These are phyloP conservation scores for Bjerkandera adusta DNA, from an alignment of 1,284 basidiomycete species.

Conservation along the genomic window DNA sequence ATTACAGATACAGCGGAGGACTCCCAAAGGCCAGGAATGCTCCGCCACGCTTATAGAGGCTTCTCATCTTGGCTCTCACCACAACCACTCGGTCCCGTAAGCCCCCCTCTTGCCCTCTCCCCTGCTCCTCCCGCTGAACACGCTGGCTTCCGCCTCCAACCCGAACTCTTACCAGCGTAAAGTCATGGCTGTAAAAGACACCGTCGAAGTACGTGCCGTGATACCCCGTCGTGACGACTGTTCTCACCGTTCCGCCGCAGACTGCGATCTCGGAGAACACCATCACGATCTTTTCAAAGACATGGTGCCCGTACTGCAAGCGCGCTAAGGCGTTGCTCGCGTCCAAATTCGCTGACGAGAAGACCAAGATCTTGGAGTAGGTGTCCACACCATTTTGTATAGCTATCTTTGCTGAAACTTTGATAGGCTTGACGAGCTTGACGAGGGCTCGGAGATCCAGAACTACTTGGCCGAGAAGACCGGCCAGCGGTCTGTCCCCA, in stretches of 20 bases:
- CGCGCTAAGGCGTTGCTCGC: slow-evolving; percentile 57
- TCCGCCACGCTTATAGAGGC: slow-evolving; percentile 26
- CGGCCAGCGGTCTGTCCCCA: slow-evolving; percentile 63
- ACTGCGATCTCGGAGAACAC: slow-evolving; percentile 52
- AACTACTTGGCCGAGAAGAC: slow-evolving; percentile 58
- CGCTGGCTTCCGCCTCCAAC: slow-evolving; percentile 33
- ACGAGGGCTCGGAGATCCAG: slow-evolving; percentile 60
- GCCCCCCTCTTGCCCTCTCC: slow-evolving; percentile 10
- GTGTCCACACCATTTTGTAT: slow-evolving; percentile 28
- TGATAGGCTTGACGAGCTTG: slow-evolving; percentile 39
- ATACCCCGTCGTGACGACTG: too few species aligned
- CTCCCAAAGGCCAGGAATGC: slow-evolving; percentile 17
- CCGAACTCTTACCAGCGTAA: slow-evolving; percentile 36
- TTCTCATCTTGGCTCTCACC: slow-evolving; percentile 19
- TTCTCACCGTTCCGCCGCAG: slow-evolving; percentile 31
- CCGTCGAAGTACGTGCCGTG: slow-evolving; percentile 37
- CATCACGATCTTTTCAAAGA: slow-evolving; percentile 72
- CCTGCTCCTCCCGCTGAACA: slow-evolving; percentile 11
- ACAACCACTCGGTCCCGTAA: slow-evolving; percentile 23
- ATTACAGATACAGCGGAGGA: not conserved
- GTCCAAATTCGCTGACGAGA: slow-evolving; percentile 44
- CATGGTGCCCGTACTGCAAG: slow-evolving; percentile 58
- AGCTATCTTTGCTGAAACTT: not conserved
- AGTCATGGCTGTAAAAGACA: slow-evolving; percentile 37
- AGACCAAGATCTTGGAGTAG: slow-evolving; percentile 58